These are phyloP conservation scores for Forsythia suspensa DNA, from an alignment of 257 asterid species.

Conservation along the genomic window DNA sequence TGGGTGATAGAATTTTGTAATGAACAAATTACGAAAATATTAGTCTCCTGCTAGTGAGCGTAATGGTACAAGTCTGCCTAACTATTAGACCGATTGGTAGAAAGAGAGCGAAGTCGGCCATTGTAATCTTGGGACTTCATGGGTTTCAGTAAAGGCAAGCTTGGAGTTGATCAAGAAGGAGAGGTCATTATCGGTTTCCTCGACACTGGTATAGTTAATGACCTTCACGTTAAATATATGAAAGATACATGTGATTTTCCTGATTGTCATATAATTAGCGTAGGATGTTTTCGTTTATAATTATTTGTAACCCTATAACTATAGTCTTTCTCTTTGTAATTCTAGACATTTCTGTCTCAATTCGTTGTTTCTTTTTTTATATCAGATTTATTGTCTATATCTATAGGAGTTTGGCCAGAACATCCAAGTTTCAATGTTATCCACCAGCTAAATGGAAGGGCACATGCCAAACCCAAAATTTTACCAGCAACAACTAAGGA, in stretches of 20 bases:
- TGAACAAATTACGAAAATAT: not conserved
- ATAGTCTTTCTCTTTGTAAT: too few species aligned
- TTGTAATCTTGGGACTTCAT: slow-evolving; percentile 52
- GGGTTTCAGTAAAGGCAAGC: slow-evolving; percentile 28
- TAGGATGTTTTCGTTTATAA: too few species aligned
- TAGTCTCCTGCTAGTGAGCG: not conserved
- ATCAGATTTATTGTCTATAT: not conserved
- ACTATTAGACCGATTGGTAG: slow-evolving; percentile 44
- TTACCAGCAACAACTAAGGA: slow-evolving; percentile 50
- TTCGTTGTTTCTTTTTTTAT: not conserved
- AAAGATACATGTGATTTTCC: too few species aligned
- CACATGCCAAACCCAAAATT: slow-evolving; percentile 34
- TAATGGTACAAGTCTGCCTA: slow-evolving; percentile 52
- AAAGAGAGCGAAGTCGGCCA: slow-evolving; percentile 44
- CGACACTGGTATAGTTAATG: slow-evolving; percentile 35
- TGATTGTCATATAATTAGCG: too few species aligned
- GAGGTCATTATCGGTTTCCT: slow-evolving; percentile 49
- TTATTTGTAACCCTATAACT: too few species aligned
- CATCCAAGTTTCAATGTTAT: slow-evolving; percentile 44
- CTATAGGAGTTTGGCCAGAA: slow-evolving; percentile 45
- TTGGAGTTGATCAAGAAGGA: slow-evolving; percentile 25
- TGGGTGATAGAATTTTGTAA: not conserved
- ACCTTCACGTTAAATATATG: too few species aligned
- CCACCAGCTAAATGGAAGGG: slow-evolving; percentile 54
- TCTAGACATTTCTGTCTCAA: not conserved